Base-by-base conservation (phyloP, 768 basidiomycete species). In the Calocera cornea region DNA sequence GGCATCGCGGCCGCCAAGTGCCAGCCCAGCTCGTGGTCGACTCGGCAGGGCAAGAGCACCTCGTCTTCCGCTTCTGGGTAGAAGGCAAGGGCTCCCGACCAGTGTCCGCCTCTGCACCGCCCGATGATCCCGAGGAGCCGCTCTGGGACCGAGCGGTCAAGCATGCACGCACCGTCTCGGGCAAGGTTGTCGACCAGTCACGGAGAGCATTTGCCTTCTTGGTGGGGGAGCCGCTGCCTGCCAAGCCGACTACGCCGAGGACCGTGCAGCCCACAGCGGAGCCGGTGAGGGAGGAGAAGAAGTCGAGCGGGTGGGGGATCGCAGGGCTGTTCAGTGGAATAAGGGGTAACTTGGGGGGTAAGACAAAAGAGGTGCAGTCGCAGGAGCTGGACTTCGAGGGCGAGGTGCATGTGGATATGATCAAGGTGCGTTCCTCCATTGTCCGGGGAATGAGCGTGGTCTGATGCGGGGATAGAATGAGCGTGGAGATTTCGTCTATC, bases 51-150 rank as follows among this genome's bases (percentile, higher is more conserved):
- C 83, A 85, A 44, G 90, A 92, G 74, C 91, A 92, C 71, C 86
- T 93, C 84, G 81, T 90, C 34, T 81, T 93, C 74, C 87, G 87
- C 49, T 93, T 93, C 77, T 93, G 87, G 71, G 81, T 92, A 31
- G 83, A 89, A 78, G 86, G 85, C 40, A 78, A 80, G 60, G 78
- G 81, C 40, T 79, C 83, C 63, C 80, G 80, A 33, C 75, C 41
- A 40, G 11, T 34, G 41, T n/a, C 34, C 34, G 17, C 34, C 1
- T 60, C 47, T 27, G 65, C 33, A 24, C 34, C 60, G 19, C 33
- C 24, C 33, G 24, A 36, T 27, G 68, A 54, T 24, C 29, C 41
- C 14, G 68, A 65, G n/a, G 63, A 65, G 11, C 40, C 63, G 10
- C 29, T 27, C 38, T 68, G 38, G 40, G 22, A 49, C 31, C 36